phyloP scores from a whole-genome alignment of 345 rosid genomes.

The Pistacia vera region DNA sequence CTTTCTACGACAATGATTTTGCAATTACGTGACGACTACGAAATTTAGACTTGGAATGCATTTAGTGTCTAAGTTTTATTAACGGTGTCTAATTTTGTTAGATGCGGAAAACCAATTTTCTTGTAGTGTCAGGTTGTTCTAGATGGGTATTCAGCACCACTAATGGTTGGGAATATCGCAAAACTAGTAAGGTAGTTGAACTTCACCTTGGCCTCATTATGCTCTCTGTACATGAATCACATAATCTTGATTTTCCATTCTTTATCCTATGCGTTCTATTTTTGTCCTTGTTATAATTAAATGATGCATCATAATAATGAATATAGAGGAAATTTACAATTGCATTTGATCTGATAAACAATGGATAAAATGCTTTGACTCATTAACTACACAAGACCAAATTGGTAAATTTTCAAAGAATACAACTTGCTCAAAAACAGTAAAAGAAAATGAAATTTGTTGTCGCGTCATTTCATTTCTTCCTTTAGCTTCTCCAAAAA shows the following conservation, averaged over 20 bases:
- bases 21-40: too few species aligned
- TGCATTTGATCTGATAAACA: too few species aligned
- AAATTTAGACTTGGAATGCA: too few species aligned
- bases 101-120: too few species aligned
- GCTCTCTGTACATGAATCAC: not conserved
- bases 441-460: not conserved
- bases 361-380: too few species aligned
- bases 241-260: slow-evolving; percentile 7
- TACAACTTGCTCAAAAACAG: not conserved
- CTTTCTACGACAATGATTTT: too few species aligned
- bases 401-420: too few species aligned
- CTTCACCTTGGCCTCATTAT: slow-evolving; percentile 28
- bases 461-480: not conserved
- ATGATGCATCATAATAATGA: not conserved
- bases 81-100: too few species aligned
- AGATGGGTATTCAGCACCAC: slow-evolving; percentile 91
- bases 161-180: slow-evolving; percentile 84
- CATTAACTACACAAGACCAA: too few species aligned
- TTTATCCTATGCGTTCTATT: not conserved
- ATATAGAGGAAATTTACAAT: too few species aligned
- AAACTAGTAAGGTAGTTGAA: slow-evolving; percentile 94
- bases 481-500: too few species aligned
- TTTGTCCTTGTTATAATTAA: not conserved
- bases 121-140: slow-evolving; percentile 76
- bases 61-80: too few species aligned